Evolutionary conservation across 2,329 filamentous ascomycete genomes (phyloP).

Genomic region (Anthostomella pinea): DNA sequence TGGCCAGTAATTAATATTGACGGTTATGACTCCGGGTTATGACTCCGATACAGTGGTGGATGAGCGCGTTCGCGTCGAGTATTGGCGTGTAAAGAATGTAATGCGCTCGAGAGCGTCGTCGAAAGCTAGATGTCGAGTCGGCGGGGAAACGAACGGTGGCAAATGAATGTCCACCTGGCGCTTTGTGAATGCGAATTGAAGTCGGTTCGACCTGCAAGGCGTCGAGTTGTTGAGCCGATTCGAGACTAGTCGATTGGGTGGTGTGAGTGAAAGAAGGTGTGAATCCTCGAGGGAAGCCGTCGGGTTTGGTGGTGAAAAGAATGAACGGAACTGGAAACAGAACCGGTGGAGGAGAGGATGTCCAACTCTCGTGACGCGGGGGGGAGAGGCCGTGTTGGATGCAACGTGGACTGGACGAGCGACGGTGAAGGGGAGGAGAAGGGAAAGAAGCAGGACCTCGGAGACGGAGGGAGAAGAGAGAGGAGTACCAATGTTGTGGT

Average conservation of each 20-base stretch:
- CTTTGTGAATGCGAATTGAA: constrained; percentile 20
- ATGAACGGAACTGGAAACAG: constrained; percentile 25
- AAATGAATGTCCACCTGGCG: constrained; percentile 19
- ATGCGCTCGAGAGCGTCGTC: constrained; percentile 22
- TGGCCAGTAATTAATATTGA: not conserved
- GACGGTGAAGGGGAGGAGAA: constrained; percentile 16
- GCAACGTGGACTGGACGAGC: constrained; percentile 11
- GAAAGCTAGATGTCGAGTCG: constrained; percentile 11
- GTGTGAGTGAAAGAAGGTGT: constrained; percentile 18
- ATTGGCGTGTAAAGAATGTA: constrained; percentile 21
- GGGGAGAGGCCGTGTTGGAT: constrained; percentile 16
- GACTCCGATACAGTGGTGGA: no score
- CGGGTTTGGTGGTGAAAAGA: constrained; percentile 23
- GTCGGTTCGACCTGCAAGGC: constrained; percentile 13
- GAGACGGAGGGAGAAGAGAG: constrained; percentile 10
- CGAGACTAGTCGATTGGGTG: constrained; percentile 13
- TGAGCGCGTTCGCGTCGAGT: constrained; percentile 7
- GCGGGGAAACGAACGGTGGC: constrained; percentile 6
- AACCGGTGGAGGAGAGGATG: constrained; percentile 17
- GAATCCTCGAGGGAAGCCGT: constrained; percentile 22
- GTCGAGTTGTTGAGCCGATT: no score
- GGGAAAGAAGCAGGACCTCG: constrained; percentile 16
- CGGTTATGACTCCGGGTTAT: no score
- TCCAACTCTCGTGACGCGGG: constrained; percentile 18
- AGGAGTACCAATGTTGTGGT: constrained; percentile 14